These are phyloP conservation scores for Macrocystidia cucumis DNA, from an alignment of 1,284 basidiomycete species.

Conservation along the genomic window DNA sequence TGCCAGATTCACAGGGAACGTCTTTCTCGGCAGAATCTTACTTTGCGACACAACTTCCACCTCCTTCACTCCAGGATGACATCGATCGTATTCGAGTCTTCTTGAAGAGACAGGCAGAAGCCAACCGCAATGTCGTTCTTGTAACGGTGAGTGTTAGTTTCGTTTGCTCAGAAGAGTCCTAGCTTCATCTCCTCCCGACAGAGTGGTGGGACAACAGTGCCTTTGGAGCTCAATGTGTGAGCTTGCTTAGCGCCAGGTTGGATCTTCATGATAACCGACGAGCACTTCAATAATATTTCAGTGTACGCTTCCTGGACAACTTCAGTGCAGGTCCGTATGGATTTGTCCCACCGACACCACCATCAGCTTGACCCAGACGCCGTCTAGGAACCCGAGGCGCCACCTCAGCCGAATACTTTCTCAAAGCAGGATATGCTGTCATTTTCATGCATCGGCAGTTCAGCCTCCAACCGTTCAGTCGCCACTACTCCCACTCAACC, in stretches of 20 bases:
- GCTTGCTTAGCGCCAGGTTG: conserved; percentile 22
- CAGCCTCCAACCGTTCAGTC: conserved; percentile 92
- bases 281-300: conserved; percentile 26
- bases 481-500: conserved; percentile 96
- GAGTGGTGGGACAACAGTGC: conserved; percentile 96
- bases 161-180: conserved; percentile 4
- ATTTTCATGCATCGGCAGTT: conserved; percentile 98
- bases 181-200: conserved; percentile 21
- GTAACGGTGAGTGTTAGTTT: conserved; percentile 72
- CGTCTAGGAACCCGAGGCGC: conserved; percentile 85
- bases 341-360: conserved; percentile 6
- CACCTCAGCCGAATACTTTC: conserved; percentile 96
- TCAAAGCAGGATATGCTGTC: conserved; percentile 90
- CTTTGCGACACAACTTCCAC: conserved; percentile 79
- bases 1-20: conserved; percentile 23
- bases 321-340: conserved; percentile 82
- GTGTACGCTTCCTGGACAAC: conserved; percentile 97
- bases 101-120: conserved; percentile 55
- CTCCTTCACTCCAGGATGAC: conserved; percentile 61
- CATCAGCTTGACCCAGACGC: conserved; percentile 5
- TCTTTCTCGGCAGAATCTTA: conserved; percentile 81
- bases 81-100: conserved; percentile 61
- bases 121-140: conserved; percentile 77
- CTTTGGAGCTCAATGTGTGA: conserved; percentile 94
- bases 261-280: not conserved